A percentile compares a stretch with the other conserved stretches of the same genome.
Evolutionary conservation across 148 eudicot species (phyloP).

Genomic region (Fallopia convolvulus): DNA sequence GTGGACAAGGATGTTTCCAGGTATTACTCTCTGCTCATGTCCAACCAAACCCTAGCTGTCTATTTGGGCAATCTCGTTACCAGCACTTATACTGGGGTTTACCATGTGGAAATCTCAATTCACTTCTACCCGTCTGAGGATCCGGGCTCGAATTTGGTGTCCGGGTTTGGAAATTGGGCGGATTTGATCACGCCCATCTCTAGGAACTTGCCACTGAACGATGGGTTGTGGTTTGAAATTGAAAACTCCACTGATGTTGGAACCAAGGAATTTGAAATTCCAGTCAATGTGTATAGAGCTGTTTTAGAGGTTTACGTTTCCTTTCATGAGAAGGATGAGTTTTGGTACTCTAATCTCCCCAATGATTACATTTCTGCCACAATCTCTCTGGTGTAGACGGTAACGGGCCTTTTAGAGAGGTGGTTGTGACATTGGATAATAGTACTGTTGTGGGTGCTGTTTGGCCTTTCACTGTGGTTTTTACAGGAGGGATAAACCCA

Average conservation of each 20-base stretch:
- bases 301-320: conserved; percentile 88
- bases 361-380: conserved; percentile 55
- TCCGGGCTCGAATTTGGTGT: neutral
- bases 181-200: conserved; percentile 79
- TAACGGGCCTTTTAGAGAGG: conserved; percentile 88
- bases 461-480: conserved; percentile 86
- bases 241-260: conserved; percentile 41
- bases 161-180: conserved; percentile 29
- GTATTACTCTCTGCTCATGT: conserved; percentile 49
- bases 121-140: conserved; percentile 50
- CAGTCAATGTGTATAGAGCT: conserved; percentile 66
- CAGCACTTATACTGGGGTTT: conserved; percentile 71
- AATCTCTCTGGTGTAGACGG: conserved; percentile 43
- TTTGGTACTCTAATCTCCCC: conserved; percentile 65
- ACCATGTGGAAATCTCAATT: conserved; percentile 61
- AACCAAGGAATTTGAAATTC: conserved; percentile 41
- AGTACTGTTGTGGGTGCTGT: conserved; percentile 49
- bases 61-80: conserved; percentile 71
- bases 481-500: conserved; percentile 85
- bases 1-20: conserved; percentile 68
- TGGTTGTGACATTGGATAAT: conserved; percentile 61
- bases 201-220: conserved; percentile 55
- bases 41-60: conserved; percentile 55
- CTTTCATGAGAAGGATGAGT: conserved; percentile 82
- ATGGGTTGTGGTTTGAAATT: conserved; percentile 90